These are phyloP conservation scores for Monascus ruber DNA, from an alignment of 2,329 filamentous ascomycete species.

Conservation along the genomic window DNA sequence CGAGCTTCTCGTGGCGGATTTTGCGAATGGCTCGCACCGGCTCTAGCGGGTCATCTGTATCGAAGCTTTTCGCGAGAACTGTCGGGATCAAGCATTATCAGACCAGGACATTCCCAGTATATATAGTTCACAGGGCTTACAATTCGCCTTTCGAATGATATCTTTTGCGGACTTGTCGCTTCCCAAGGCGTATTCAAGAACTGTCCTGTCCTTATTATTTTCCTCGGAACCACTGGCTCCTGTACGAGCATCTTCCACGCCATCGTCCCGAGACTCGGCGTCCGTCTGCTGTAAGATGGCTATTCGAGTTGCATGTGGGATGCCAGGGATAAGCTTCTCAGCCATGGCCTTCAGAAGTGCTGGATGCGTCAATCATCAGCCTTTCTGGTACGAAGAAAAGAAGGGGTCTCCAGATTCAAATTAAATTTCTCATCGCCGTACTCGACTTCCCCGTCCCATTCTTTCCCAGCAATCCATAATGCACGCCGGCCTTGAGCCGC, in stretches of 20 bases:
- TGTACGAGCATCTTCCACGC: constrained; percentile 5
- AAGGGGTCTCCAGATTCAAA: too few species aligned
- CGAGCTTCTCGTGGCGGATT: constrained; percentile 51
- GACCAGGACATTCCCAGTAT: neutral
- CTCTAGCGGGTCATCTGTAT: constrained; percentile 44
- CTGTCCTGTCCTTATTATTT: constrained; percentile 29
- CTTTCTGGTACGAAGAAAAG: neutral
- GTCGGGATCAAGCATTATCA: neutral
- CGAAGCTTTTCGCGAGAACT: constrained; percentile 51
- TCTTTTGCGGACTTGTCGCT: constrained; percentile 41
- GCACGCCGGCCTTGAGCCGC: constrained; percentile 57
- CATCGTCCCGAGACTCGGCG: constrained; percentile 13
- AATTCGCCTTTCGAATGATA: constrained; percentile 49
- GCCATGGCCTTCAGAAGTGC: constrained; percentile 64
- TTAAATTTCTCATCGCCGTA: constrained; percentile 17
- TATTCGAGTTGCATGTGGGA: constrained; percentile 54
- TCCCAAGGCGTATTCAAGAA: constrained; percentile 56
- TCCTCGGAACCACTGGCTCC: constrained; percentile 3
- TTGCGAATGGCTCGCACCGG: constrained; percentile 51
- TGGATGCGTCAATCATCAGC: constrained; percentile 18
- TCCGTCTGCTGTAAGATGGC: constrained; percentile 60
- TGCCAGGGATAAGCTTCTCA: constrained; percentile 66
- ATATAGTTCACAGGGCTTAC: constrained; percentile 30
- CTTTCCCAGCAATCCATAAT: constrained; percentile 68
- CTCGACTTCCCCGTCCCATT: constrained; percentile 80